Evolutionary conservation across 2,329 filamentous ascomycete genomes (phyloP).

Genomic region (Aspergillus luchuensis): DNA sequence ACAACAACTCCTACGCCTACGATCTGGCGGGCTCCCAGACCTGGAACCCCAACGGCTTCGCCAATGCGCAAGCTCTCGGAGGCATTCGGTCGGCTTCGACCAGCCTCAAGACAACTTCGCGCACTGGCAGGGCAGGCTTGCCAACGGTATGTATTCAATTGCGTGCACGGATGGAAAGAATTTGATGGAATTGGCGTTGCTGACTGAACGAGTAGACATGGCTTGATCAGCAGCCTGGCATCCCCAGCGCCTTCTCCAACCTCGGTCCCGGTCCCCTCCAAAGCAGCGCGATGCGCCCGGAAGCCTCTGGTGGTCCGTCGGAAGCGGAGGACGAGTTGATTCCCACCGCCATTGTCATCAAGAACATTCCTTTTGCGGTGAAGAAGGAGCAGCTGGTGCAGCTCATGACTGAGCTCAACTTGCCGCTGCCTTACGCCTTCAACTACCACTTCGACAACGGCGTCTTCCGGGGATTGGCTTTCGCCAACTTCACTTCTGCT

Average conservation of each 20-base stretch:
- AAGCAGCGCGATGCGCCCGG: conserved; percentile 45
- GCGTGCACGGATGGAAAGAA: too few species aligned
- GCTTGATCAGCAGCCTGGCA: conserved; percentile 60
- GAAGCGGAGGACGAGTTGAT: conserved; percentile 78
- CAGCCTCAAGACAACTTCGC: conserved; percentile 58
- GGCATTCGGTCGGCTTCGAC: conserved; percentile 59
- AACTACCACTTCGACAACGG: conserved; percentile 99
- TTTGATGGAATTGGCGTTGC: neutral
- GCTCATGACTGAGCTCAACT: conserved; percentile 90
- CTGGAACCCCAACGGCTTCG: conserved; percentile 77
- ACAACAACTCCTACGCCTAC: conserved; percentile 64
- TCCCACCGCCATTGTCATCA: conserved; percentile 97
- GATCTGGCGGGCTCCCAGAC: conserved; percentile 71
- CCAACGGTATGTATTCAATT: conserved; percentile 65
- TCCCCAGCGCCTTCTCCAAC: conserved; percentile 50
- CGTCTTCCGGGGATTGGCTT: conserved; percentile 91
- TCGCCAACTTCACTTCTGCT: conserved; percentile 96
- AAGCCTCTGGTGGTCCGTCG: conserved; percentile 40
- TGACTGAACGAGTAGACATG: conserved; percentile 53
- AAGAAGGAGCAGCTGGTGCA: conserved; percentile 93
- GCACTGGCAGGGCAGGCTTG: conserved; percentile 60
- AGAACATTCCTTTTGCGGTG: conserved; percentile 98
- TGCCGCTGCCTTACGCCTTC: conserved; percentile 96
- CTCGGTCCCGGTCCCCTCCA: conserved; percentile 47
- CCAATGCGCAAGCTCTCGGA: conserved; percentile 66